Evolutionary conservation across 106 monocot species (phyloP).

Genomic region (Acanthochlamys bracteata): DNA sequence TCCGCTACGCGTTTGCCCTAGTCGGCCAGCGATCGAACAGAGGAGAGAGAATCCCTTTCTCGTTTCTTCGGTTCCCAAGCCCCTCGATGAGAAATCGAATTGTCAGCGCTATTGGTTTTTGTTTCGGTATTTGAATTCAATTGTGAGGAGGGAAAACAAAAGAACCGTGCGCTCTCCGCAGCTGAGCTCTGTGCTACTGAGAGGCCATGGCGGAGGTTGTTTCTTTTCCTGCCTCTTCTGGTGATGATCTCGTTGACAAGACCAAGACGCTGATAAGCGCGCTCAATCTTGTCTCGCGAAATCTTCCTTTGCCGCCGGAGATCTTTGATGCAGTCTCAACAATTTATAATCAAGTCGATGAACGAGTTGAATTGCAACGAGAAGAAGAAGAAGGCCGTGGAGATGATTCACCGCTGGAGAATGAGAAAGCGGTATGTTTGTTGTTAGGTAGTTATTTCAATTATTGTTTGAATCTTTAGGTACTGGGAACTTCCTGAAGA

Average conservation of each 20-base stretch:
- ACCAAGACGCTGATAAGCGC: conserved; percentile 30
- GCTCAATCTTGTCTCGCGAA: conserved; percentile 30
- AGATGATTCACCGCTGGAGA: neutral
- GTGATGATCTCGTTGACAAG: conserved; percentile 14
- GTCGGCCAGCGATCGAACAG: too few species aligned
- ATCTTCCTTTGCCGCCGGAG: conserved; percentile 32
- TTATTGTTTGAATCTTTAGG: neutral
- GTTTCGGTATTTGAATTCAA: too few species aligned
- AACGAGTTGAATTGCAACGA: neutral
- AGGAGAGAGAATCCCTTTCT: too few species aligned
- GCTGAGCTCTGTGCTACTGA: too few species aligned
- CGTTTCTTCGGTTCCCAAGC: too few species aligned
- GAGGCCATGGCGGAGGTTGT: neutral
- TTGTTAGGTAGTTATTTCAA: neutral
- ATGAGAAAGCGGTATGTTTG: neutral
- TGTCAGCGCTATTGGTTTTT: too few species aligned
- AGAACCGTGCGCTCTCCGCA: too few species aligned
- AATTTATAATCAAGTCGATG: conserved; percentile 12
- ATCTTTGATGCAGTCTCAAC: conserved; percentile 26
- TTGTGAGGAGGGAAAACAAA: too few species aligned
- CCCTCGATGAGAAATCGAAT: too few species aligned
- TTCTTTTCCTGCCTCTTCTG: neutral
- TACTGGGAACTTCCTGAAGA: neutral
- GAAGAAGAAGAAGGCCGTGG: conserved; percentile 1
- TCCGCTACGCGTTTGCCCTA: too few species aligned